Evolutionary conservation across 1,284 basidiomycete species (phyloP).

Genomic region (Malassezia psittaci): DNA sequence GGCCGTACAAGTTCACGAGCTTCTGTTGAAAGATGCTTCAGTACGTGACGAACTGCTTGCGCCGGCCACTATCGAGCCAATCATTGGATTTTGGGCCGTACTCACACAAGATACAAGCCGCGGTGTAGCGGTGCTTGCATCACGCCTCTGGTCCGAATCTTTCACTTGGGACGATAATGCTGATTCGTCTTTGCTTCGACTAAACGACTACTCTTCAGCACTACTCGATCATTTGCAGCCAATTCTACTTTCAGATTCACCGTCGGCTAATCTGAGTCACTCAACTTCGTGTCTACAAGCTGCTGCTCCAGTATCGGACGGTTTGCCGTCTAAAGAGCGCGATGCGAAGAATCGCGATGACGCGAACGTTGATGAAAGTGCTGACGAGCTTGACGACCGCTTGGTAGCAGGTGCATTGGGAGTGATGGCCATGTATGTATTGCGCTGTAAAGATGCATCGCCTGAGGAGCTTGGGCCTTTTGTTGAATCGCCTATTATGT

Average conservation of each 20-base stretch:
- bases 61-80: constrained; percentile 58
- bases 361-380: constrained; percentile 40
- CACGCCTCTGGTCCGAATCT: constrained; percentile 54
- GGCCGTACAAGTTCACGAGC: constrained; percentile 61
- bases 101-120: constrained; percentile 65
- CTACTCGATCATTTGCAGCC: constrained; percentile 20
- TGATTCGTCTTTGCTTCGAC: background rate
- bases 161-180: constrained; percentile 34
- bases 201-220: constrained; percentile 22
- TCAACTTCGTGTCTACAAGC: constrained; percentile 17
- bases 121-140: constrained; percentile 54
- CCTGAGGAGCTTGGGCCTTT: constrained; percentile 22
- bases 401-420: constrained; percentile 39
- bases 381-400: constrained; percentile 33
- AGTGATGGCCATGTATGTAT: constrained; percentile 22
- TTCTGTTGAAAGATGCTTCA: constrained; percentile 53
- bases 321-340: constrained; percentile 19
- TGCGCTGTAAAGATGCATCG: constrained; percentile 9
- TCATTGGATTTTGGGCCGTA: constrained; percentile 72
- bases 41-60: constrained; percentile 56
- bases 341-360: constrained; percentile 46
- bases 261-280: constrained; percentile 25
- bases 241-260: constrained; percentile 24
- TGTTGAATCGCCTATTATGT: constrained; percentile 22
- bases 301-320: constrained; percentile 15